phyloP scores from a whole-genome alignment of 306 rosid species.

The Rosa chinensis region DNA sequence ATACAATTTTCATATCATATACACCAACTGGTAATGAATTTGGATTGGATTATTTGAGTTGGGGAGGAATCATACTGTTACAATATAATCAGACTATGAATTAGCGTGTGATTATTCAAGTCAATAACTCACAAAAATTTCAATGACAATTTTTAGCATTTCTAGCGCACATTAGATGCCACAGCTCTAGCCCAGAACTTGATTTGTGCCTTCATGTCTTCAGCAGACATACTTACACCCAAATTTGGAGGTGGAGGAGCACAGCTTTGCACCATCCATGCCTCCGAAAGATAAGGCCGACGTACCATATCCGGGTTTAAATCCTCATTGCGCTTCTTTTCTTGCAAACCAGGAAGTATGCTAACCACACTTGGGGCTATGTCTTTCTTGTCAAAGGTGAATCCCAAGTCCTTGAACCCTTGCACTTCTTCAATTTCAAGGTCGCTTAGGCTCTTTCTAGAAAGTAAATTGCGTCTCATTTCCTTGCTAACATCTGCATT shows the following conservation, averaged over 20 bases:
- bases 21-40: background rate
- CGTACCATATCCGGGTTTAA: constrained; percentile 43
- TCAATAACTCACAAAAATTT: background rate
- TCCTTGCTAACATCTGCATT: constrained; percentile 46
- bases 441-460: constrained; percentile 68
- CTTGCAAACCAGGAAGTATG: constrained; percentile 85
- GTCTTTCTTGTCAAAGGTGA: constrained; percentile 71
- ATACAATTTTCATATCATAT: background rate
- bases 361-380: constrained; percentile 56
- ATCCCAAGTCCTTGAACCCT: constrained; percentile 92
- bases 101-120: constrained; percentile 4
- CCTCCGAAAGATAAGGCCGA: constrained; percentile 89
- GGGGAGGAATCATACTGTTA: constrained; percentile 1
- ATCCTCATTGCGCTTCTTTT: constrained; percentile 43
- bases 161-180: constrained; percentile 66
- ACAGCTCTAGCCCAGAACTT: constrained; percentile 93
- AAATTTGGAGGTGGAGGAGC: constrained; percentile 65
- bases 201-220: constrained; percentile 72
- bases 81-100: constrained; percentile 6
- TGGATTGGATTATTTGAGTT: background rate
- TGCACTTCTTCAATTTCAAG: constrained; percentile 83
- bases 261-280: constrained; percentile 67
- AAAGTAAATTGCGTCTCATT: constrained; percentile 30
- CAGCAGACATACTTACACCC: constrained; percentile 43
- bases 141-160: constrained; percentile 33